phyloP scores from a whole-genome alignment of 192 early-diverging fungal species.

The Neocallimastix lanati region DNA sequence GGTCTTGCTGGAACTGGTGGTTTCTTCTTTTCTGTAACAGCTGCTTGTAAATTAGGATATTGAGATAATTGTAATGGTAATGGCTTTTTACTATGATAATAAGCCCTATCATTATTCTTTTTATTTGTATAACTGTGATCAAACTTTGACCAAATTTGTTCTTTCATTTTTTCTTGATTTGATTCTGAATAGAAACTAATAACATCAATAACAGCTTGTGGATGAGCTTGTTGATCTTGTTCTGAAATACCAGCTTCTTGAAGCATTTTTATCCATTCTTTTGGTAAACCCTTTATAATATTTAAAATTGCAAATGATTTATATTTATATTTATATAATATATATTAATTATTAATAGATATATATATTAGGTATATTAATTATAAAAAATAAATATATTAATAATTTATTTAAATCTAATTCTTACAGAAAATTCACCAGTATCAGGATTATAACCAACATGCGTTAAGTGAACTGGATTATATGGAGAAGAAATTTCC shows the following conservation, averaged over 20 bases:
- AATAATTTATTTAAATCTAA: too few relatives aligned
- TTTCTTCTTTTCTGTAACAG: constrained; percentile 7
- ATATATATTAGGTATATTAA: too few relatives aligned
- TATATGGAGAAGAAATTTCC: constrained; percentile 87
- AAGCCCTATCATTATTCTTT: constrained; percentile 3
- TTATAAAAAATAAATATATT: too few relatives aligned
- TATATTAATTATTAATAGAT: background rate
- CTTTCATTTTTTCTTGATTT: constrained; percentile 12
- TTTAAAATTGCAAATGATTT: too few relatives aligned
- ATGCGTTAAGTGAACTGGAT: constrained; percentile 91
- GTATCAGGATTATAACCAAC: constrained; percentile 94
- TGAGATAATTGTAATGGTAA: background rate
- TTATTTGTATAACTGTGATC: constrained; percentile 7
- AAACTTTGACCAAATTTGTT: constrained; percentile 28
- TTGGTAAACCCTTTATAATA: constrained; percentile 60
- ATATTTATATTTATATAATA: constrained; percentile 3
- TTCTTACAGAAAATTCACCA: constrained; percentile 77
- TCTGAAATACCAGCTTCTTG: constrained; percentile 86
- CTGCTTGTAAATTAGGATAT: background rate
- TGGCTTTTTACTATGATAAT: background rate
- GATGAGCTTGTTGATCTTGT: constrained; percentile 80
- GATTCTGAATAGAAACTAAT: constrained; percentile 68
- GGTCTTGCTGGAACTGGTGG: constrained; percentile 28
- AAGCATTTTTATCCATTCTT: constrained; percentile 81
- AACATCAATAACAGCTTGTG: constrained; percentile 69